Evolutionary conservation across 116 monocot species (phyloP).

Genomic region (Dioscorea cayenensis): DNA sequence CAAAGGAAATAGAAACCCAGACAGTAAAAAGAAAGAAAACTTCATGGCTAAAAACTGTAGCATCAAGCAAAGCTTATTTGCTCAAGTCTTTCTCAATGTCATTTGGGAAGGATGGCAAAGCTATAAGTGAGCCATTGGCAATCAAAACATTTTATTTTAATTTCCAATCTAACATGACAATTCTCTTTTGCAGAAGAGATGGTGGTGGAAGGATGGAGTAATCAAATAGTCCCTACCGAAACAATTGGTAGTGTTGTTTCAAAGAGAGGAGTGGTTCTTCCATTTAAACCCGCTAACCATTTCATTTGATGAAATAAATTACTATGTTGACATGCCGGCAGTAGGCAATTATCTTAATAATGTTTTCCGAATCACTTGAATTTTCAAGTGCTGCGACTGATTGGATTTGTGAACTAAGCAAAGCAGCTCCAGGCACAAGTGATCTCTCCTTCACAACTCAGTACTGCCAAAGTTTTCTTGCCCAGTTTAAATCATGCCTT

Average conservation of each 20-base stretch:
- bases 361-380: too few relatives aligned
- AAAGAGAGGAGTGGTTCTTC: constrained; percentile 35
- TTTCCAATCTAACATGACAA: neutral
- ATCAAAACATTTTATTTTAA: neutral
- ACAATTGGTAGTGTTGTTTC: neutral
- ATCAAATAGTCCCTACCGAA: neutral
- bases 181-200: neutral
- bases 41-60: neutral
- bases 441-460: constrained; percentile 26
- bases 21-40: constrained; percentile 16
- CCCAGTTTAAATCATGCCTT: constrained; percentile 16
- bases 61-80: neutral
- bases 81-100: neutral
- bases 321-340: constrained; percentile 65
- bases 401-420: constrained; percentile 17
- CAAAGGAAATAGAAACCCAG: constrained; percentile 29
- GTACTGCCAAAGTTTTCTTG: constrained; percentile 11
- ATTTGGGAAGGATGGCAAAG: neutral
- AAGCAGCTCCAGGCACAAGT: constrained; percentile 24
- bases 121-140: neutral
- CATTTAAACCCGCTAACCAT: constrained; percentile 57
- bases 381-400: constrained; percentile 40
- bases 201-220: neutral
- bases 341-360: constrained; percentile 23
- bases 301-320: constrained; percentile 53